phyloP scores from a whole-genome alignment of 352 stramenopile species.

The Globisporangium middletonii region DNA sequence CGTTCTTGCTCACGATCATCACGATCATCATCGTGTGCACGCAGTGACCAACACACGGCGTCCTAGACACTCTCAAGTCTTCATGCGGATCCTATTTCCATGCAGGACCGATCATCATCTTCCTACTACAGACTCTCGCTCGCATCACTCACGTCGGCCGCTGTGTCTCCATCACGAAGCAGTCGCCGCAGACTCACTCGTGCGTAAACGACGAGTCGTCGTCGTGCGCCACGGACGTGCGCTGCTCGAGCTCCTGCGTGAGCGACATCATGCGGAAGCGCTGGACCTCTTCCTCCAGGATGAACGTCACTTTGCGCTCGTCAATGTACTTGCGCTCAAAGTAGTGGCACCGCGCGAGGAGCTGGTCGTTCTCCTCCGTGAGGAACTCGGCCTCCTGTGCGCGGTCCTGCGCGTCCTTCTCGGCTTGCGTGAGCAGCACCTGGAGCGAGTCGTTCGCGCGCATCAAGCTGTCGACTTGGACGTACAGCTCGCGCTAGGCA shows the following conservation, averaged over 20 bases:
- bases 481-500: slow-evolving; percentile 44
- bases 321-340: slow-evolving; percentile 67
- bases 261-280: slow-evolving; percentile 45
- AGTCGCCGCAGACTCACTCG: too few species aligned
- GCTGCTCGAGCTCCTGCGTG: slow-evolving; percentile 33
- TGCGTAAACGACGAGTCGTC: neutral
- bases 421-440: slow-evolving; percentile 45
- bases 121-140: too few species aligned
- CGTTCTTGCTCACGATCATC: slow-evolving; percentile 56
- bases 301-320: slow-evolving; percentile 52
- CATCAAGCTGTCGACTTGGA: slow-evolving; percentile 50
- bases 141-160: too few species aligned
- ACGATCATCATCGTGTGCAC: slow-evolving; percentile 64
- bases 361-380: slow-evolving; percentile 72
- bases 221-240: slow-evolving; percentile 12
- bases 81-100: too few species aligned
- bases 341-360: slow-evolving; percentile 51
- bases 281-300: slow-evolving; percentile 61
- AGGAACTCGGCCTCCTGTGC: slow-evolving; percentile 68
- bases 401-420: slow-evolving; percentile 55
- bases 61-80: too few species aligned
- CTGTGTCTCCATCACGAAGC: too few species aligned
- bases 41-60: slow-evolving; percentile 5
- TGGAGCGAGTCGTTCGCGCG: slow-evolving; percentile 64
- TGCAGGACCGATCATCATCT: too few species aligned